phyloP scores from a whole-genome alignment of 2,329 filamentous ascomycete species.

The Sarocladiaceae sp. region DNA sequence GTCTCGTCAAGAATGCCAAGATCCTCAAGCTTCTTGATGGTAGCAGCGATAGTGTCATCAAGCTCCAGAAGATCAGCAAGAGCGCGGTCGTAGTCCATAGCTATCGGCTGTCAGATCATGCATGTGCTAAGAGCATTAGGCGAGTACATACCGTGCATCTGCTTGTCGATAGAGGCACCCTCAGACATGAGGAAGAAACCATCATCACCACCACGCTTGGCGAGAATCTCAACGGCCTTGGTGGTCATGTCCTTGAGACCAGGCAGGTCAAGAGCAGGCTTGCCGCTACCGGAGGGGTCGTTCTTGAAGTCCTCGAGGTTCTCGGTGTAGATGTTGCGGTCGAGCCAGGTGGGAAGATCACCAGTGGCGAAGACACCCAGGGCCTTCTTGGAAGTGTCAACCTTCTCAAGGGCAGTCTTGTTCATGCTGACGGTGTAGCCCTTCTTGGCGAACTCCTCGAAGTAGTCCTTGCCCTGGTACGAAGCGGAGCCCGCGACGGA shows the following conservation, averaged over 20 bases:
- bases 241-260: slow-evolving; percentile 87
- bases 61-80: slow-evolving; percentile 82
- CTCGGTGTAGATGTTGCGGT: slow-evolving; percentile 73
- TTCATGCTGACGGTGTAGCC: slow-evolving; percentile 71
- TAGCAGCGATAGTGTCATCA: slow-evolving; percentile 76
- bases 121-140: background rate
- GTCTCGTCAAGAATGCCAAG: slow-evolving; percentile 69
- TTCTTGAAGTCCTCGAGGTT: slow-evolving; percentile 66
- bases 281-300: slow-evolving; percentile 61
- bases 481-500: slow-evolving; percentile 47
- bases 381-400: slow-evolving; percentile 55
- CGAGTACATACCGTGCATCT: slow-evolving; percentile 63
- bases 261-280: slow-evolving; percentile 68
- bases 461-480: slow-evolving; percentile 72
- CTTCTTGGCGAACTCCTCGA: slow-evolving; percentile 67
- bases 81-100: slow-evolving; percentile 78
- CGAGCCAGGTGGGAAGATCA: slow-evolving; percentile 80
- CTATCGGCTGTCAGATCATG: background rate
- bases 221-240: slow-evolving; percentile 78
- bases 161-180: slow-evolving; percentile 82
- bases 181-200: slow-evolving; percentile 89
- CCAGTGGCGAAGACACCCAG: slow-evolving; percentile 74
- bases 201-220: slow-evolving; percentile 59
- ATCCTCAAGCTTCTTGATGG: slow-evolving; percentile 63
- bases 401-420: slow-evolving; percentile 63